Percentiles rank a stretch among this genome's conserved stretches.
phyloP scores from a whole-genome alignment of 2,329 filamentous ascomycete genomes.

The Trichoderma polysporum region DNA sequence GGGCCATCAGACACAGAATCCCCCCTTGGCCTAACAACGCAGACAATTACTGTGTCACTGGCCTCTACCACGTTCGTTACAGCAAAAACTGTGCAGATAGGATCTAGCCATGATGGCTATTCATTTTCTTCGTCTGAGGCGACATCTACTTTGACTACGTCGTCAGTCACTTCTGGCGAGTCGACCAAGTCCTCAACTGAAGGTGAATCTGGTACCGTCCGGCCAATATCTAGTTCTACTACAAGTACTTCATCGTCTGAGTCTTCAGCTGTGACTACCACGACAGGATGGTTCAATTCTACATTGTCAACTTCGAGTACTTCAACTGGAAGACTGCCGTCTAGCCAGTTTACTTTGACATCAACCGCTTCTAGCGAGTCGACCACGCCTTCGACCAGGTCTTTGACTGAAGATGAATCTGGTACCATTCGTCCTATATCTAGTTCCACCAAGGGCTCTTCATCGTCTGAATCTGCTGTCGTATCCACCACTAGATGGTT shows the following conservation, averaged over 20 bases:
- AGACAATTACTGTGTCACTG: slow-evolving; percentile 8
- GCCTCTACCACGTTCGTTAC: slow-evolving; percentile 9
- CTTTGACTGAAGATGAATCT: not conserved
- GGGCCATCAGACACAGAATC: not conserved
- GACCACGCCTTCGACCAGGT: not conserved
- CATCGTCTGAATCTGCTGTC: not conserved
- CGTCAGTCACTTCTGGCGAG: not conserved
- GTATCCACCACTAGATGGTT: not conserved
- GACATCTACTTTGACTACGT: not conserved
- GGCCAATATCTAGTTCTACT: not conserved
- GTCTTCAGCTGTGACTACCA: not conserved
- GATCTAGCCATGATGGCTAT: not conserved
- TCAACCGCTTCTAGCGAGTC: not conserved
- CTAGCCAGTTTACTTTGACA: not conserved
- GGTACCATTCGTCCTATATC: slow-evolving; percentile 7
- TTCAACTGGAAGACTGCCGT: not conserved
- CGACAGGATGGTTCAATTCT: not conserved
- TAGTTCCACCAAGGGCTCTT: not conserved
- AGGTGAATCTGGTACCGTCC: not conserved
- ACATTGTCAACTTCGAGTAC: not conserved
- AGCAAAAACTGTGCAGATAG: not conserved
- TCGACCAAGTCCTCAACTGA: not conserved
- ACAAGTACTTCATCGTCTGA: not conserved
- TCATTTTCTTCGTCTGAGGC: slow-evolving; percentile 9
- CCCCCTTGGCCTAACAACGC: not conserved